These are phyloP conservation scores for Pichia californica DNA, from an alignment of 805 yeast genomes.

Conservation along the genomic window DNA sequence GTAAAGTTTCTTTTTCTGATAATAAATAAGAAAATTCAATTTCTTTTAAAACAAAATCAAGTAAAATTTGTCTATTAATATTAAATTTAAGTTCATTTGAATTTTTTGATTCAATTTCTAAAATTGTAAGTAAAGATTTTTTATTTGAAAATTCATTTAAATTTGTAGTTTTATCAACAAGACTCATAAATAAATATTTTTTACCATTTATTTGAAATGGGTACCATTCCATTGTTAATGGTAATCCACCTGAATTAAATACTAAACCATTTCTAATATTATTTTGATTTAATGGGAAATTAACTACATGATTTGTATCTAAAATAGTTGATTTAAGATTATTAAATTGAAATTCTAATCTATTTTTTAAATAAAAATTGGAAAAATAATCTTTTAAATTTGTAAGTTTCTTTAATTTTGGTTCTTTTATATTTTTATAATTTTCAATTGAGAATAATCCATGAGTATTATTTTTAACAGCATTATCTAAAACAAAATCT, in stretches of 20 bases:
- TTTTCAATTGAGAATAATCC: constrained; percentile 1
- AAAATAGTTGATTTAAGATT: constrained; percentile 3
- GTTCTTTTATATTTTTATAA: not conserved
- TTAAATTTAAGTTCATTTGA: not conserved
- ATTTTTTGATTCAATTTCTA: constrained; percentile 12
- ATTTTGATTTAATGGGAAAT: constrained; percentile 17
- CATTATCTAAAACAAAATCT: not conserved
- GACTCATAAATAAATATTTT: constrained; percentile 25
- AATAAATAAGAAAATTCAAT: constrained; percentile 23
- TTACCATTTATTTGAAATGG: constrained; percentile 15
- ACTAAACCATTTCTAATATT: constrained; percentile 21
- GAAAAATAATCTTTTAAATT: not conserved
- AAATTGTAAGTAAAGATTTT: constrained; percentile 19
- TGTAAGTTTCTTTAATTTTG: constrained; percentile 5
- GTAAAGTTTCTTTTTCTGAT: constrained; percentile 13
- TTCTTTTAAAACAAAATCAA: constrained; percentile 21
- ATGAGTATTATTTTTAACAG: not conserved
- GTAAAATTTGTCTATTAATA: constrained; percentile 15
- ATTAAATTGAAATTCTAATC: constrained; percentile 18
- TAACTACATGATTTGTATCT: constrained; percentile 4
- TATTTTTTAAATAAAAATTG: constrained; percentile 9
- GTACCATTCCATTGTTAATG: constrained; percentile 23
- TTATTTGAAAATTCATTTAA: constrained; percentile 16
- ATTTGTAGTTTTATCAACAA: constrained; percentile 12
- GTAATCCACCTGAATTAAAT: constrained; percentile 28